Conservation (phyloP, 1,139 yeast species). For the Kurtzmaniella quercitrusa region DNA sequence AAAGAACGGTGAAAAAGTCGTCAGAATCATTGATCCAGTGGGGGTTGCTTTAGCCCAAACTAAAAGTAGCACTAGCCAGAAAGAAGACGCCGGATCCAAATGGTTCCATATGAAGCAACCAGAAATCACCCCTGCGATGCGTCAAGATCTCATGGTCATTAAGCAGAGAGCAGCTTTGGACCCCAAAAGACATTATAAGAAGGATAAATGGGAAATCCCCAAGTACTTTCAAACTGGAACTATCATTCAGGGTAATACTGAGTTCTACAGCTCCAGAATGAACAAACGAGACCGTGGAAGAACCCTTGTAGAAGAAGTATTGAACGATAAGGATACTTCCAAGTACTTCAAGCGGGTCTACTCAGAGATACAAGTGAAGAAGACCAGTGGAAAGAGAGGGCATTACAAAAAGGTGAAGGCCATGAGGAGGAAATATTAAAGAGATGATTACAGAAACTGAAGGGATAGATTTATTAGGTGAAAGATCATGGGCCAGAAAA, state of each 20-base stretch:
- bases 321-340: constrained; percentile 66
- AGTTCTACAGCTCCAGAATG: constrained; percentile 69
- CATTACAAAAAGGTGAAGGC: constrained; percentile 64
- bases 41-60: constrained; percentile 8
- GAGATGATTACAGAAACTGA: not conserved
- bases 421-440: constrained; percentile 51
- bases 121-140: constrained; percentile 68
- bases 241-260: constrained; percentile 75
- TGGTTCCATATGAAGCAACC: constrained; percentile 88
- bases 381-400: constrained; percentile 71
- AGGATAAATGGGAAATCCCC: constrained; percentile 77
- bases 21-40: constrained; percentile 52
- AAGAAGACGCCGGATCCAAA: constrained; percentile 44
- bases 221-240: constrained; percentile 89
- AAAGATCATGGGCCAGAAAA: not conserved
- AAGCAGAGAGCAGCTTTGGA: constrained; percentile 89
- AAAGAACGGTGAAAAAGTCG: constrained; percentile 16
- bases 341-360: constrained; percentile 84
- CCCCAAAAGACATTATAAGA: constrained; percentile 92
- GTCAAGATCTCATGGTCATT: constrained; percentile 72
- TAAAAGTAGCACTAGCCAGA: constrained; percentile 10
- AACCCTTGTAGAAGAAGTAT: constrained; percentile 76
- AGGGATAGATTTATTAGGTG: not conserved
- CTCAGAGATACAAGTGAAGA: constrained; percentile 67
- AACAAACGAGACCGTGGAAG: constrained; percentile 68